Conservation (phyloP, 2,329 filamentous ascomycete genomes). For the Tolypocladium endophyticum region DNA sequence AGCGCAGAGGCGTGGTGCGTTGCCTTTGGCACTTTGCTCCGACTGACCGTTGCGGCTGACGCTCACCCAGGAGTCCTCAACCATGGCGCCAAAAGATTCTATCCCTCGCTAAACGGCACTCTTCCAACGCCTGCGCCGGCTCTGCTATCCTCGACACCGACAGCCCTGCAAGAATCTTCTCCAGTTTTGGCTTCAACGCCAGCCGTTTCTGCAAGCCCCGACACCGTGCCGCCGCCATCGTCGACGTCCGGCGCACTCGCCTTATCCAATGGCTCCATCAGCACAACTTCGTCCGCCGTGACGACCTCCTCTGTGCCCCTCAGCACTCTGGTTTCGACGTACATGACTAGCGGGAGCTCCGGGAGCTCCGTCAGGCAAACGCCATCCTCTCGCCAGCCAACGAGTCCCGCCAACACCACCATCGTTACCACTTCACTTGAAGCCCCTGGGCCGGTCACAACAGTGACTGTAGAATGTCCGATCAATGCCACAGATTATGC, state of each 20-base stretch:
- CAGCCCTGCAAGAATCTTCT: background rate
- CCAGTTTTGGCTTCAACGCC: background rate
- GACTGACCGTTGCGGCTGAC: background rate
- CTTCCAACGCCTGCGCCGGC: background rate
- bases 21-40: background rate
- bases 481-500: background rate
- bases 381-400: background rate
- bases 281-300: background rate
- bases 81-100: background rate
- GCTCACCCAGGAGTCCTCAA: background rate
- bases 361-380: background rate
- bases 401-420: background rate
- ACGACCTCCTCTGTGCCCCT: background rate
- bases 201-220: background rate
- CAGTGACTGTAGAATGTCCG: conserved; percentile 2
- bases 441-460: background rate
- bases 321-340: background rate
- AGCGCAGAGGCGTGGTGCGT: conserved; percentile 6
- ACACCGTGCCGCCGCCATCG: background rate
- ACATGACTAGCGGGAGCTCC: background rate
- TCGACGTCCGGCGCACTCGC: background rate
- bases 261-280: background rate
- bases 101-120: background rate
- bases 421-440: background rate
- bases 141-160: background rate